Conservation (phyloP, 805 yeast genomes). For the Pichia membranifaciens region DNA sequence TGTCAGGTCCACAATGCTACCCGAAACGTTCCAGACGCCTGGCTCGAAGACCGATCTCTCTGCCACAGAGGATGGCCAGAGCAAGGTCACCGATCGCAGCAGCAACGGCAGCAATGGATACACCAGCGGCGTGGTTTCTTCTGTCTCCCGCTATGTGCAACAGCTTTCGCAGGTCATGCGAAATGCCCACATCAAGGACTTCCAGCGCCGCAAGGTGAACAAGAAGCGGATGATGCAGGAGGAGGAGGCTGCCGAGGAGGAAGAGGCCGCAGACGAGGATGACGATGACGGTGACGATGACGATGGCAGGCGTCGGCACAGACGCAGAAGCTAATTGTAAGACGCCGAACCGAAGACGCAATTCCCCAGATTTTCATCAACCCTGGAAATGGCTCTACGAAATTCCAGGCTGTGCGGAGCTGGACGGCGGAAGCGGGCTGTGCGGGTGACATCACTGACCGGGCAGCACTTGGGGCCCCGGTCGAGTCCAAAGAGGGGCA, state of each 20-base stretch:
- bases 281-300: constrained; percentile 10
- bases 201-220: constrained; percentile 55
- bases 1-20: not conserved
- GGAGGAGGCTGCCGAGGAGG: constrained; percentile 17
- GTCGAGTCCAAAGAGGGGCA: no score
- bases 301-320: no score
- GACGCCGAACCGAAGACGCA: no score
- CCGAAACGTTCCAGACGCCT: not conserved
- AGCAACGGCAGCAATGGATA: not conserved
- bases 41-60: not conserved
- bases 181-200: constrained; percentile 79
- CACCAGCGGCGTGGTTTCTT: not conserved
- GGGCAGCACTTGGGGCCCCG: no score
- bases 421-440: not conserved
- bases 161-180: constrained; percentile 52
- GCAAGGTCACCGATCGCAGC: not conserved
- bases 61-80: not conserved
- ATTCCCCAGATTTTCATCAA: not conserved
- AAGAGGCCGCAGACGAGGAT: constrained; percentile 9
- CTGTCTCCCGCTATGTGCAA: constrained; percentile 30
- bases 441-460: not conserved
- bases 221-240: constrained; percentile 7
- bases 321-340: no score
- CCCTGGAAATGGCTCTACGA: not conserved
- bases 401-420: not conserved